phyloP scores from a whole-genome alignment of 805 yeast species.

The Pichia membranifaciens region DNA sequence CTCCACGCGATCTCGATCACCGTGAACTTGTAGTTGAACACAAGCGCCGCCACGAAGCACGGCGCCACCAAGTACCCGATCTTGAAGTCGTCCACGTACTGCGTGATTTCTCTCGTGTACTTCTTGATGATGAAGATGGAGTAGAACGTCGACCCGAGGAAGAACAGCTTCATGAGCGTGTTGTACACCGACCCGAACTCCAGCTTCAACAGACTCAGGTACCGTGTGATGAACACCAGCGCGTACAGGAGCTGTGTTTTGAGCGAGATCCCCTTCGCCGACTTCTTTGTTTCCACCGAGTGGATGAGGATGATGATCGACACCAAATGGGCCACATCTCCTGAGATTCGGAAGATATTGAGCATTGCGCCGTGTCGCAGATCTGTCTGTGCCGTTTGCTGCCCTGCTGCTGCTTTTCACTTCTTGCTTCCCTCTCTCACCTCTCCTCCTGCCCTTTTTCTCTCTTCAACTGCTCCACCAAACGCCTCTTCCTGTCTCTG shows the following conservation, averaged over 20 bases:
- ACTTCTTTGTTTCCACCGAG: slow-evolving; percentile 55
- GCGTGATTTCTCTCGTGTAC: slow-evolving; percentile 54
- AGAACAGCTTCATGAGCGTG: slow-evolving; percentile 73
- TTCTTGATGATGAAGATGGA: slow-evolving; percentile 66
- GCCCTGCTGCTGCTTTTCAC: too few species aligned
- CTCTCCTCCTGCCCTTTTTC: too few species aligned
- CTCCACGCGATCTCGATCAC: slow-evolving; percentile 72
- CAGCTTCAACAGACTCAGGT: slow-evolving; percentile 51
- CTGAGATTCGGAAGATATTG: slow-evolving; percentile 39
- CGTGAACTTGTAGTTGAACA: slow-evolving; percentile 63
- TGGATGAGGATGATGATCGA: slow-evolving; percentile 72
- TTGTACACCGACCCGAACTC: slow-evolving; percentile 66
- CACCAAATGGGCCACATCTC: slow-evolving; percentile 79
- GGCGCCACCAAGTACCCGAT: slow-evolving; percentile 65
- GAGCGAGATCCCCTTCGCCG: slow-evolving; percentile 79
- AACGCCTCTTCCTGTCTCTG: too few species aligned
- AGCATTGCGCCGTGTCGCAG: slow-evolving; percentile 20
- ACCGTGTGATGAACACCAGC: slow-evolving; percentile 67
- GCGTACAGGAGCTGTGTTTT: slow-evolving; percentile 82
- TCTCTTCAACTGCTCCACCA: too few species aligned
- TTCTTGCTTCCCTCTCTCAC: too few species aligned
- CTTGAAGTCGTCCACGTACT: slow-evolving; percentile 66
- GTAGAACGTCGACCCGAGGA: slow-evolving; percentile 68
- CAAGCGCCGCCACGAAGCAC: slow-evolving; percentile 46
- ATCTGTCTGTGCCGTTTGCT: too few species aligned